Evolutionary conservation across 2,329 filamentous ascomycete genomes (phyloP), one percentile per base, ranked within the genome.

Genomic region (Colletotrichum sp.): DNA sequence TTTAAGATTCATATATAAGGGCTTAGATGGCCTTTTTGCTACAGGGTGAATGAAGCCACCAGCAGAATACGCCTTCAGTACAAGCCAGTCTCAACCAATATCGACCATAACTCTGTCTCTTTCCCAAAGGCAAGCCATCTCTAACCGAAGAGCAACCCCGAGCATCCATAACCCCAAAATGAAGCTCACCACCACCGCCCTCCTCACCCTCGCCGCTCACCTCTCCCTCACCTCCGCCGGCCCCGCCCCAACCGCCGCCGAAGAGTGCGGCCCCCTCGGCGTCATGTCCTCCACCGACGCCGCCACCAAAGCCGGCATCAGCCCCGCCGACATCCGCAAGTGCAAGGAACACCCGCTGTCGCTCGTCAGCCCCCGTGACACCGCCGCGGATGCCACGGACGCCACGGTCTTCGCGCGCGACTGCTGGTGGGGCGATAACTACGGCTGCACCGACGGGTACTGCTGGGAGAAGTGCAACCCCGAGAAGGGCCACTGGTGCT

Each of bases 21-120:
- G 7, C 18, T 3, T 1, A 48, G 9, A 13, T 48, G 2, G 2
- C 3, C 0, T 4, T 7, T 4, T 10, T 13, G 43, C n/a, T 0
- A 48, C 5, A 48, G n/a, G 43, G 2, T 21, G 43, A 3, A 13
- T 21, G 5, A 13, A 48, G 10, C 10, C n/a, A 7, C 18, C 18
- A 48, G 1, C 43, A 7, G 9, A 2, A 12, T 4, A 48, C n/a
- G 3, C 5, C 43, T 48, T 48, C n/a, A 21, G 3, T 1, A n/a
- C 1, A 10, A 43, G 8, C 38, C 18, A n/a, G 1, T 5, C 9
- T n/a, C 38, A 48, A 4, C 1, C 38, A 43, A 18, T 10, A 1
- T 5, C 9, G 38, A 43, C 16, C 3, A 43, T 2, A 5, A 3
- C 5, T 48, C 38, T 24, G 32, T 1, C 38, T 10, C 43, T 5